These are phyloP conservation scores for Grosmannia penicillata DNA, from an alignment of 2,329 filamentous ascomycete species.

Conservation along the genomic window DNA sequence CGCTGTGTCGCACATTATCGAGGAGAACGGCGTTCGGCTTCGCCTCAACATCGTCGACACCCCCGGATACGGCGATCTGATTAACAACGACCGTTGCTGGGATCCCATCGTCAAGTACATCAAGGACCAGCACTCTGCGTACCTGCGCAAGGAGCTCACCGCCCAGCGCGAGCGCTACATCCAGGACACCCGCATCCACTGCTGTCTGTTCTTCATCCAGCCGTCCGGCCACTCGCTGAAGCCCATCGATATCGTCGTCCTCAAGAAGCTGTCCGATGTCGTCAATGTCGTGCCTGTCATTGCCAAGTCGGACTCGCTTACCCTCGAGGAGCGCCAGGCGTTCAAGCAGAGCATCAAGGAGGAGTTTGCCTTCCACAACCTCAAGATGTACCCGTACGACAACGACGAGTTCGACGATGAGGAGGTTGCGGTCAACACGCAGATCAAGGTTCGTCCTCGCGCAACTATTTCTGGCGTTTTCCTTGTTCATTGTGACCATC, in stretches of 20 bases:
- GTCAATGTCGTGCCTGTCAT: slow-evolving; percentile 99
- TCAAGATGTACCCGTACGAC: slow-evolving; percentile 99
- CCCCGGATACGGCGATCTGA: slow-evolving; percentile 92
- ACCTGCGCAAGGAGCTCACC: slow-evolving; percentile 97
- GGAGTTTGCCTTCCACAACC: slow-evolving; percentile 98
- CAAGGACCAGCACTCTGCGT: slow-evolving; percentile 99
- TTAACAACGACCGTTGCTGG: slow-evolving; percentile 99
- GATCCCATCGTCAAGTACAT: slow-evolving; percentile 99
- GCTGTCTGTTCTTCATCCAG: slow-evolving; percentile 99
- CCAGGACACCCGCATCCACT: slow-evolving; percentile 97
- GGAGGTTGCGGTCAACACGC: slow-evolving; percentile 80
- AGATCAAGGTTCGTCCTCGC: slow-evolving; percentile 99
- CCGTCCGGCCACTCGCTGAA: slow-evolving; percentile 96
- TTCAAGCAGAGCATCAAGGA: slow-evolving; percentile 99
- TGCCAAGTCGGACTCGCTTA: slow-evolving; percentile 93
- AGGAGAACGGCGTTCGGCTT: slow-evolving; percentile 97
- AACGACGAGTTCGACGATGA: slow-evolving; percentile 98
- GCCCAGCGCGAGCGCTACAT: slow-evolving; percentile 98
- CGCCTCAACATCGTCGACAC: slow-evolving; percentile 98
- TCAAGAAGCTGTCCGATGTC: slow-evolving; percentile 98
- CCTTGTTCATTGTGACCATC: neutral
- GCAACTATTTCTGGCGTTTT: slow-evolving; percentile 14
- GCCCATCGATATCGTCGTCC: slow-evolving; percentile 96
- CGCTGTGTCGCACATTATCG: slow-evolving; percentile 94
- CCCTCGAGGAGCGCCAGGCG: slow-evolving; percentile 81